phyloP scores from a whole-genome alignment of 2,329 filamentous ascomycete genomes.

The Elsinoe australis region DNA sequence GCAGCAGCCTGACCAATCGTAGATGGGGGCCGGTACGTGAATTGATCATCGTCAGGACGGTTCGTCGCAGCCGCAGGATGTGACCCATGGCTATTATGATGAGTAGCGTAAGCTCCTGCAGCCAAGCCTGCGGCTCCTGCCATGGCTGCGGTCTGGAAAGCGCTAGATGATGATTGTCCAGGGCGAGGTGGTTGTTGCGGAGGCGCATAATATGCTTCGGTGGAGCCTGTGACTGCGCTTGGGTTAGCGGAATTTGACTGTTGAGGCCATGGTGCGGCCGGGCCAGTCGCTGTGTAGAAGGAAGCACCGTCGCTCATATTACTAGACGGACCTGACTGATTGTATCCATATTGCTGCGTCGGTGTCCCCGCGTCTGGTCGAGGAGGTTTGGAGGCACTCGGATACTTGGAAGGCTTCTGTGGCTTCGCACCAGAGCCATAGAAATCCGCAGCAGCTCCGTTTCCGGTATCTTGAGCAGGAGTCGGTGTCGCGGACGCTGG shows the following conservation, averaged over 20 bases:
- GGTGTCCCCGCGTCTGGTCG: background rate
- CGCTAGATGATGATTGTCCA: constrained; percentile 5
- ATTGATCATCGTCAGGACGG: constrained; percentile 17
- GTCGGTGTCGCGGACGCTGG: constrained; percentile 44
- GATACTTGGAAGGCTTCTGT: constrained; percentile 36
- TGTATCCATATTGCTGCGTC: constrained; percentile 38
- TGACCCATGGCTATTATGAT: constrained; percentile 20
- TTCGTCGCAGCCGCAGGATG: background rate
- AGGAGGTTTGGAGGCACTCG: constrained; percentile 34
- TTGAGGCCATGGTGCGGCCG: constrained; percentile 19
- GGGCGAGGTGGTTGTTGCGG: constrained; percentile 9
- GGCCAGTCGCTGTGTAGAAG: constrained; percentile 22
- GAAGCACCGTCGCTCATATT: constrained; percentile 21
- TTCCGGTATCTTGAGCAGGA: constrained; percentile 53
- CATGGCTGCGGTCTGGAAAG: constrained; percentile 17
- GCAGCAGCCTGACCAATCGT: background rate
- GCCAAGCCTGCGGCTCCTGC: constrained; percentile 18
- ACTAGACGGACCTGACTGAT: constrained; percentile 34
- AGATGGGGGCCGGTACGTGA: background rate
- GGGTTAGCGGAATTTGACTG: background rate
- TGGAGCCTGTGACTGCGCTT: constrained; percentile 17
- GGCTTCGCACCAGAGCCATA: constrained; percentile 31
- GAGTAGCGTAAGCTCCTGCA: constrained; percentile 19
- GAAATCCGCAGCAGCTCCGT: constrained; percentile 53
- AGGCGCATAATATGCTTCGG: constrained; percentile 18